Conservation (phyloP, 805 yeast genomes). For the Saturnispora sanitii region DNA sequence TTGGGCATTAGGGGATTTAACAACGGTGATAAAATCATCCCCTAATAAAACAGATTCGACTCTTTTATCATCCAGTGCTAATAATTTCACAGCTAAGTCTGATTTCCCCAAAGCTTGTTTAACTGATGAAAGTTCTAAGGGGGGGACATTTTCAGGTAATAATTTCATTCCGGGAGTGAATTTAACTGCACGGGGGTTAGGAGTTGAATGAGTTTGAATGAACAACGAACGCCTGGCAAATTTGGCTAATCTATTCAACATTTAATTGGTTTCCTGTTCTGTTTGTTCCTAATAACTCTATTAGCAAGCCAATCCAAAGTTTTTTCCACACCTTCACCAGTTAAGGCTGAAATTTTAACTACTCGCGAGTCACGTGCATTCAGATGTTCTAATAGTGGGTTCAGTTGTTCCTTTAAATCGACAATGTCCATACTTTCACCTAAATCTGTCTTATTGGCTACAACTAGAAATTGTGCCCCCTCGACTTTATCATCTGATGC, state of each 20-base stretch:
- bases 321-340: slow-evolving; percentile 74
- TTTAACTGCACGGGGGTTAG: slow-evolving; percentile 79
- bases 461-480: slow-evolving; percentile 85
- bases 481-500: slow-evolving; percentile 54
- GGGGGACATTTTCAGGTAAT: slow-evolving; percentile 42
- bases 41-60: slow-evolving; percentile 72
- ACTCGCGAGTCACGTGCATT: slow-evolving; percentile 89
- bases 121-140: slow-evolving; percentile 64
- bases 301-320: slow-evolving; percentile 83
- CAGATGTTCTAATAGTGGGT: slow-evolving; percentile 70
- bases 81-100: slow-evolving; percentile 67
- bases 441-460: slow-evolving; percentile 89
- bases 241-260: slow-evolving; percentile 1
- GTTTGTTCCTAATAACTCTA: slow-evolving; percentile 42
- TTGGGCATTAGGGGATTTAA: slow-evolving; percentile 42
- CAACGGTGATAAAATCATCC: slow-evolving; percentile 73
- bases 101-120: slow-evolving; percentile 60
- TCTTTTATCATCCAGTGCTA: slow-evolving; percentile 56
- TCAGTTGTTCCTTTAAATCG: slow-evolving; percentile 73
- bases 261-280: not conserved
- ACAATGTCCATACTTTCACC: slow-evolving; percentile 55
- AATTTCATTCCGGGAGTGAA: slow-evolving; percentile 67
- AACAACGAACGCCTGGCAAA: slow-evolving; percentile 29
- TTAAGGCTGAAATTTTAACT: slow-evolving; percentile 79
- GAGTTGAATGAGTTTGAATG: slow-evolving; percentile 79